Percentiles rank a stretch among this genome's conserved stretches.
Evolutionary conservation across 2,329 filamentous ascomycete genomes (phyloP).

Genomic region (Byssothecium circinans): DNA sequence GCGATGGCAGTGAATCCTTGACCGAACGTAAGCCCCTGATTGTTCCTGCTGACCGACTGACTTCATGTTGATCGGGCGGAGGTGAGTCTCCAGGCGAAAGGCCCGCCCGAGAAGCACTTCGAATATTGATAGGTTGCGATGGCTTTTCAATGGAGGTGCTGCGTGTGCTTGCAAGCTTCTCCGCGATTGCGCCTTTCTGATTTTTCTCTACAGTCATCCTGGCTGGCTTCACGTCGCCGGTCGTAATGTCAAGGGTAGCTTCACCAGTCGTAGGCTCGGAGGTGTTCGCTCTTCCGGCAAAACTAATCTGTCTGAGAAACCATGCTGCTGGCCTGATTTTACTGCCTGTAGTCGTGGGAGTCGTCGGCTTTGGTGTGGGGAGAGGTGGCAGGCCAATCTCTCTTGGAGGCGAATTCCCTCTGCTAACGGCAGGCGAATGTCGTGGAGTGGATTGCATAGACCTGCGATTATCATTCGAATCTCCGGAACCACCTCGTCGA

Average conservation of each 20-base stretch:
- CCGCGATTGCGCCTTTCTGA: conserved; percentile 41
- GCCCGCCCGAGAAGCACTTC: conserved; percentile 30
- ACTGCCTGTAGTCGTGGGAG: conserved; percentile 15
- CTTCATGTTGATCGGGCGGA: conserved; percentile 29
- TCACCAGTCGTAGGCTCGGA: conserved; percentile 33
- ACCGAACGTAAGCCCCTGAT: conserved; percentile 25
- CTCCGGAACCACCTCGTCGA: conserved; percentile 28
- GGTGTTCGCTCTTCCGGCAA: conserved; percentile 35
- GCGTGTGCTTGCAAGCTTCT: conserved; percentile 40
- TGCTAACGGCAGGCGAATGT: conserved; percentile 33
- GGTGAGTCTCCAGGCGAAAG: conserved; percentile 26
- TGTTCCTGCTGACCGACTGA: conserved; percentile 36
- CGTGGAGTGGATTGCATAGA: conserved; percentile 24
- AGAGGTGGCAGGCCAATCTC: conserved; percentile 20
- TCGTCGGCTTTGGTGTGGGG: conserved; percentile 3
- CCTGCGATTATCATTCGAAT: conserved; percentile 20
- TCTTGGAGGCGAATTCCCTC: conserved; percentile 33
- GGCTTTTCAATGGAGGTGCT: conserved; percentile 32
- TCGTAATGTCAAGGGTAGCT: conserved; percentile 37
- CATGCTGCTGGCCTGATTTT: conserved; percentile 33
- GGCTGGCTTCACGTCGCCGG: conserved; percentile 36
- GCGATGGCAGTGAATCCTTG: conserved; percentile 26
- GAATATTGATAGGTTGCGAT: conserved; percentile 44
- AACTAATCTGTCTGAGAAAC: conserved; percentile 45
- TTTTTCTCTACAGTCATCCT: conserved; percentile 40